phyloP scores from a whole-genome alignment of 2,329 filamentous ascomycete species.

The Penicillium sp. region DNA sequence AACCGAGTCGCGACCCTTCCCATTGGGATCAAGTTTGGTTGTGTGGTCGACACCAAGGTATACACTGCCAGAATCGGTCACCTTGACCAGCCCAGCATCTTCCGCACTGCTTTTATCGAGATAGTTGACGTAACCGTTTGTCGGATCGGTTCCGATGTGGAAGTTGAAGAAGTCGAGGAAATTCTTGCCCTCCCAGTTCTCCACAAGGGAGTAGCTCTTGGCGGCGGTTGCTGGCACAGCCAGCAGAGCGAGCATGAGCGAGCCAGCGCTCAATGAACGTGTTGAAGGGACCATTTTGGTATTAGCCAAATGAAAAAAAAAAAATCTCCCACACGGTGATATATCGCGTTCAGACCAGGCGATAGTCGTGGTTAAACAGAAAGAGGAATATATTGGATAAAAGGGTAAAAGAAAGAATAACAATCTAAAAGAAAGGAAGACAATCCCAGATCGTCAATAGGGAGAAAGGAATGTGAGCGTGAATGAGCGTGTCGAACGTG shows the following conservation, averaged over 20 bases:
- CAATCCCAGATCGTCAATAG: conserved; percentile 25
- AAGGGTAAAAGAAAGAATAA: conserved; percentile 8
- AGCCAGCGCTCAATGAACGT: conserved; percentile 32
- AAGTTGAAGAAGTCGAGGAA: conserved; percentile 56
- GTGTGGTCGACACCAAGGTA: conserved; percentile 51
- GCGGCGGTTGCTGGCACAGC: conserved; percentile 23
- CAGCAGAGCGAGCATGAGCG: conserved; percentile 33
- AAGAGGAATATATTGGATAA: conserved; percentile 9
- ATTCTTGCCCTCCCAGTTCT: conserved; percentile 47
- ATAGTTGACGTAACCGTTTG: conserved; percentile 55
- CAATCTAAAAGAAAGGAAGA: conserved; percentile 17
- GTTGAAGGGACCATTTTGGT: conserved; percentile 32
- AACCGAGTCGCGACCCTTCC: conserved; percentile 46
- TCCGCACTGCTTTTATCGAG: conserved; percentile 44
- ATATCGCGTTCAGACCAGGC: no score
- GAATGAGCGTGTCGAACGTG: conserved; percentile 4
- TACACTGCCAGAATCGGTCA: conserved; percentile 37
- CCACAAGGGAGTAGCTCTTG: conserved; percentile 40
- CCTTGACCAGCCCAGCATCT: conserved; percentile 37
- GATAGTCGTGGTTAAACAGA: neutral
- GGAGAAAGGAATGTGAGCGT: conserved; percentile 24
- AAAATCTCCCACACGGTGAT: neutral
- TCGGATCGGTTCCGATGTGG: conserved; percentile 50
- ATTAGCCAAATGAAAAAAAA: neutral
- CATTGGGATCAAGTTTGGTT: conserved; percentile 37